Conservation (phyloP, 352 stramenopile species). For the Globisporangium lucens region DNA sequence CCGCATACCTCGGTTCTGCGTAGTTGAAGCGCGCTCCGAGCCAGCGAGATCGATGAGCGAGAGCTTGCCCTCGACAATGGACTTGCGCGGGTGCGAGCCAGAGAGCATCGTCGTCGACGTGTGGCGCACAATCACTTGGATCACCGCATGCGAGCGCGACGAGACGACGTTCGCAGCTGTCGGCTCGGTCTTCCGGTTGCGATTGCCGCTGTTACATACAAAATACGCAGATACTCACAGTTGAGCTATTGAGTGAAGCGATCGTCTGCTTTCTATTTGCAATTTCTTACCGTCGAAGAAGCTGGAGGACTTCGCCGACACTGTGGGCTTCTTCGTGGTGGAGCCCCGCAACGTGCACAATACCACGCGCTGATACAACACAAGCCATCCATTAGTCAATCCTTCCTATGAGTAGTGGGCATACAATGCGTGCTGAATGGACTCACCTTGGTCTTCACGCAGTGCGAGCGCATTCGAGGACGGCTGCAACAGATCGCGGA, state of each 20-base stretch:
- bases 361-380: slow-evolving; percentile 28
- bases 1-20: slow-evolving; percentile 64
- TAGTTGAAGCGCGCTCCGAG: slow-evolving; percentile 74
- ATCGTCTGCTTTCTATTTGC: not conserved
- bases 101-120: slow-evolving; percentile 50
- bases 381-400: not conserved
- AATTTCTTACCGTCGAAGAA: slow-evolving; percentile 37
- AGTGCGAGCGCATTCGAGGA: slow-evolving; percentile 26
- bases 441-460: slow-evolving; percentile 46
- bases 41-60: slow-evolving; percentile 85
- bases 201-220: slow-evolving; percentile 33
- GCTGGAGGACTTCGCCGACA: slow-evolving; percentile 42
- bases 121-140: slow-evolving; percentile 71
- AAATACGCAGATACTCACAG: not conserved
- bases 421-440: not conserved
- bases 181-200: slow-evolving; percentile 55
- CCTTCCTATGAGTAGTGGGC: not conserved
- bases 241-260: not conserved
- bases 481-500: slow-evolving; percentile 85
- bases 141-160: slow-evolving; percentile 79
- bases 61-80: slow-evolving; percentile 69
- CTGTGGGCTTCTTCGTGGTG: slow-evolving; percentile 49
- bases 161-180: slow-evolving; percentile 82
- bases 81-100: slow-evolving; percentile 43
- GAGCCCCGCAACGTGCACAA: slow-evolving; percentile 53